Evolutionary conservation across 805 yeast species (phyloP), one percentile per base, ranked within the genome.

Genomic region (Hagleromyces aurorensis): DNA sequence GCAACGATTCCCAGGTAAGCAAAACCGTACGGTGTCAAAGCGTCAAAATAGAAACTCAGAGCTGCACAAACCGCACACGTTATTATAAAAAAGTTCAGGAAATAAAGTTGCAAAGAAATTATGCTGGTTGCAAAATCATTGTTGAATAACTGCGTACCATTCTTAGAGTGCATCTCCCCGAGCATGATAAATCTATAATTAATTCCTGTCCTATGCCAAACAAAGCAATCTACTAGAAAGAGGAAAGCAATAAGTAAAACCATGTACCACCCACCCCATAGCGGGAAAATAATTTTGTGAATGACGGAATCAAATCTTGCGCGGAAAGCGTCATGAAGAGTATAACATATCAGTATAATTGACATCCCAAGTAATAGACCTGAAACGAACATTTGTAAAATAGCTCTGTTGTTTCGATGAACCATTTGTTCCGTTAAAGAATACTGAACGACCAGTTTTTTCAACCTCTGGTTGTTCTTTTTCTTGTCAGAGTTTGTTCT

Each of bases 221-320:
- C 72, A 32, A 64, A 57, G 48, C 93, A 75, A 50, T 83, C 75
- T 24, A 81, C 34, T 9, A 78, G 76, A 50, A 87, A 77, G 2
- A 84, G 58, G 14, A 77, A 43, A 5, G 75, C 59, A 47, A 79
- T 68, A n/a, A 87, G 40, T 18, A 68, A 61, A 4, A 78, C 52
- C 35, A 86, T 46, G 42, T 85, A 70, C 54, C 85, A 86, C 1
- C 97, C 97, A 6, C 79, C 96, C 94, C 96, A 91, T 3, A 91
- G 66, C 46, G 93, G 97, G 22, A 89, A 55, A 33, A 89, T 48
- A 35, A 60, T 77, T 24, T 55, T 60, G 35, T 38, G 43, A 23
- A 33, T 15, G 23, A 25, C 10, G 8, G 32, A 37, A 21, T 33
- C 22, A 0, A 78, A 81, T 37, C 78, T 80, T 0, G 30, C 18